Base-by-base conservation (phyloP, 306 rosid species). In the Boehmeria nivea region DNA sequence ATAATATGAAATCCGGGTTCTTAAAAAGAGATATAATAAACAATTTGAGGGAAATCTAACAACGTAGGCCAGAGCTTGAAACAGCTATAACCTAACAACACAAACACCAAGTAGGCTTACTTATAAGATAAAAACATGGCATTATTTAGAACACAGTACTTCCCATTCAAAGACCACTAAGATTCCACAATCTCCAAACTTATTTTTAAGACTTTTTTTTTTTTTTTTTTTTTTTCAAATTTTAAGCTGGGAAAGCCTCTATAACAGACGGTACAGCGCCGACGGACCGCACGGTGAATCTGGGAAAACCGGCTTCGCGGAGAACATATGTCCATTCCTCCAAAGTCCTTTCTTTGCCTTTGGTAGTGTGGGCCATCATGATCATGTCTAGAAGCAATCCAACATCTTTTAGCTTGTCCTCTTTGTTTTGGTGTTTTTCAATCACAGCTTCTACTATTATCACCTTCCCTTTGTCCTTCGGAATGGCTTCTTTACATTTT, bases 301-400 rank as follows among this genome's bases (percentile, higher is more conserved):
- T 7, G 13, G 26, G 16, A 62, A 88, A 84, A 34, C 91, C 86
- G 12, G 88, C 91, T 52, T 54, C 58, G 10, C 43, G 49, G 63
- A 88, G 73, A 1, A 88, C 73, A 43, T 59, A 64, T 2, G 58
- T 79, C 91, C 94, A 88, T 16, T 80, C 88, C 14, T 66, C 52
- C 2, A 28, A 14, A 0, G 78, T 87, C 24, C 87, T 64, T 48
- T 83, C 95, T 51, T 75, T 83, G 14, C 93, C 97, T 0, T 8
- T 43, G 3, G 49, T 59, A 0, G 88, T 82, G 22, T 76, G 75
- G 0, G 86, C 86, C 78, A 88, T 76, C 91, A 82, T 76, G 8
- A 65, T 62, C 83, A 76, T 72, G 33, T 88, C 91, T 10, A 82
- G 47, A 78, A 63, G 57, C 67, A 88, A 43, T 6, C 81, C 65